Base-by-base conservation (phyloP, 2,329 filamentous ascomycete genomes). In the Fusarium buharicum region DNA sequence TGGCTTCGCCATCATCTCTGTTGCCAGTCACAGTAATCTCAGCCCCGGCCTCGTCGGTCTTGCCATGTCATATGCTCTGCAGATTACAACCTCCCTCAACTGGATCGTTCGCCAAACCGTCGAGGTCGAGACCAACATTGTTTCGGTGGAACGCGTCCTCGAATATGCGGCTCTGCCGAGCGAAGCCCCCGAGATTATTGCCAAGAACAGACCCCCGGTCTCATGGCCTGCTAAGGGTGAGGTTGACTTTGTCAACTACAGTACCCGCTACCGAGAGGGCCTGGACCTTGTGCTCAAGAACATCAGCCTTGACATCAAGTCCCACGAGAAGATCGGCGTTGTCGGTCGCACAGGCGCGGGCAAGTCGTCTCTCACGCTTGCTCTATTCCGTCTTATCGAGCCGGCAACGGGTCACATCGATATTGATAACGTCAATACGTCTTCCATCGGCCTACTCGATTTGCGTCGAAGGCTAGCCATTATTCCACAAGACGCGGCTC, bases 81-180 rank as follows among this genome's bases (percentile, higher is more conserved):
- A 97, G 79, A 98, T 99, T 73, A 99, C 95, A 2, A 91, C 94
- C 67, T 97, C 93, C 31, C 85, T 99, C 71, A 99, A 98, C 81
- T 99, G 95, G 95, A 97, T 99, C 72, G 95, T 99, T 47, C 88
- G 96, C 56, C 95, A 99, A 78, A 97, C 93, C 0, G 95, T 99
- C 30, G 96, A 99, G 77, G 95, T 99, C n/a, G 96, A 99, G 82
- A 98, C 94, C n/a, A 99, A 99, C 77, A 99, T 99, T 72, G 94
- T 99, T 40, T 97, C 94, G 10, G 95, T 99, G 33, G 95, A 99
- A 83, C 90, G 95, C 72, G 93, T 99, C 43, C 87, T 99, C 45
- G 96, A 99, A 77, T 99, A 99, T 78, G 92, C 94, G 55, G 85
- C 86, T 46, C 84, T 99, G 62, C 93, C 94, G 22, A 95, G 90